Conservation (phyloP, 306 rosid genomes). For the Cajanus cajan region DNA sequence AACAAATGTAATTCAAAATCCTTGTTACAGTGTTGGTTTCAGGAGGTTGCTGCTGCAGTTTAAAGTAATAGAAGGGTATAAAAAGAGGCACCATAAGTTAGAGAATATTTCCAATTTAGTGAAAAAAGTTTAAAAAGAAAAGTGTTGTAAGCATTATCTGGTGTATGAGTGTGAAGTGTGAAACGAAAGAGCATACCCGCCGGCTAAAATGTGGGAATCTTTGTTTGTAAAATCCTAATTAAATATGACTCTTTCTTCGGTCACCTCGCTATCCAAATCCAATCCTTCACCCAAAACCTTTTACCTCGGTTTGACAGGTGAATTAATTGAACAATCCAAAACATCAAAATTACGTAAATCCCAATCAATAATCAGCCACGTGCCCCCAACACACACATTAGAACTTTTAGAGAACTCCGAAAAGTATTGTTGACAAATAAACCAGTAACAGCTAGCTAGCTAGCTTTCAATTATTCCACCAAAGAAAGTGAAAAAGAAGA, state of each 20-base stretch:
- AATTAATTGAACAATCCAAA: not conserved
- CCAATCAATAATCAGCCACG: slow-evolving; percentile 21
- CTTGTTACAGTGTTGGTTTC: too few relatives aligned
- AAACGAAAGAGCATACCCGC: not conserved
- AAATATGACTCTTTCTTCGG: not conserved
- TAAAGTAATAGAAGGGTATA: too few relatives aligned
- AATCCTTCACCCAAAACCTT: not conserved
- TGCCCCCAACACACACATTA: not conserved
- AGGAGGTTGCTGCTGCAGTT: too few relatives aligned
- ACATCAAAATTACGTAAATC: slow-evolving; percentile 19
- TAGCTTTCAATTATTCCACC: slow-evolving; percentile 13
- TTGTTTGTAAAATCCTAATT: not conserved
- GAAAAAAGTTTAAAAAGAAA: not conserved
- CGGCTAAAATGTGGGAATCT: slow-evolving; percentile 19
- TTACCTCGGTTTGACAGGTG: slow-evolving; percentile 7
- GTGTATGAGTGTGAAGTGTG: not conserved
- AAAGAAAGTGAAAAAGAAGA: not conserved
- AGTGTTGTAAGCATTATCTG: not conserved
- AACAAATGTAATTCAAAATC: too few relatives aligned
- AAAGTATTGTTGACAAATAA: slow-evolving; percentile 24
- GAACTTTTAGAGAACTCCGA: not conserved
- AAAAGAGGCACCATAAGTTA: too few relatives aligned
- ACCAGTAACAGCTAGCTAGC: slow-evolving; percentile 1
- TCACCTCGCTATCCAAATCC: not conserved
- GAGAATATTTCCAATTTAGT: not conserved